Evolutionary conservation across 257 asterid genomes (phyloP).

Genomic region (Avicennia marina): DNA sequence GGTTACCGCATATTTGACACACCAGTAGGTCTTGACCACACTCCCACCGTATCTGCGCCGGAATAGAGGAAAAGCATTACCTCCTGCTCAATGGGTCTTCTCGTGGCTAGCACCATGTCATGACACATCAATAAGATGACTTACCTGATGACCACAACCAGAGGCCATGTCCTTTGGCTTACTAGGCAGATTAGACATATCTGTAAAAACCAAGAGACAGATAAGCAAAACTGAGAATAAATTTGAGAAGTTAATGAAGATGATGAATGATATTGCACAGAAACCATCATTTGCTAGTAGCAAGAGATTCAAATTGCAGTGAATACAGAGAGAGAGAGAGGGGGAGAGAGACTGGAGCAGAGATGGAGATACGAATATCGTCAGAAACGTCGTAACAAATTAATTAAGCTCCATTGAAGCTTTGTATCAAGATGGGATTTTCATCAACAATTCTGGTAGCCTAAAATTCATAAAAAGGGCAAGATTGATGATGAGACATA

Average conservation of each 20-base stretch:
- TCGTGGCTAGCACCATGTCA: neutral
- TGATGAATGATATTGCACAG: neutral
- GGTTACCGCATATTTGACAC: constrained; percentile 92
- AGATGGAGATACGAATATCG: no score
- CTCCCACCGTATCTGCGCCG: constrained; percentile 76
- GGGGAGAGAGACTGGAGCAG: no score
- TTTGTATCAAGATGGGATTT: constrained; percentile 85
- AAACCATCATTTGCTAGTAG: neutral
- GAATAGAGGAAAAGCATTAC: neutral
- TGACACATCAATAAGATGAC: neutral
- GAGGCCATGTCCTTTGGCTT: constrained; percentile 95
- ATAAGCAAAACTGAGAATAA: neutral
- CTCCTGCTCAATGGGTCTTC: neutral
- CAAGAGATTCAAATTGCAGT: no score
- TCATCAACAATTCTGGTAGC: no score
- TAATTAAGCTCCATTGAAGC: constrained; percentile 91
- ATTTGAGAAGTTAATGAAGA: neutral
- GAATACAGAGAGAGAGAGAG: no score
- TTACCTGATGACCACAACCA: constrained; percentile 98
- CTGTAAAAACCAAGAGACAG: constrained; percentile 33
- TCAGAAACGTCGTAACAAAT: no score
- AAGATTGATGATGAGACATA: constrained; percentile 34
- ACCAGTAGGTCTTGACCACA: constrained; percentile 59
- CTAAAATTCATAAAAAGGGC: no score
- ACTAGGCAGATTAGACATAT: constrained; percentile 79